Base-by-base conservation (phyloP, 108 stramenopile species). In the Nannochloropsis gaditana region DNA sequence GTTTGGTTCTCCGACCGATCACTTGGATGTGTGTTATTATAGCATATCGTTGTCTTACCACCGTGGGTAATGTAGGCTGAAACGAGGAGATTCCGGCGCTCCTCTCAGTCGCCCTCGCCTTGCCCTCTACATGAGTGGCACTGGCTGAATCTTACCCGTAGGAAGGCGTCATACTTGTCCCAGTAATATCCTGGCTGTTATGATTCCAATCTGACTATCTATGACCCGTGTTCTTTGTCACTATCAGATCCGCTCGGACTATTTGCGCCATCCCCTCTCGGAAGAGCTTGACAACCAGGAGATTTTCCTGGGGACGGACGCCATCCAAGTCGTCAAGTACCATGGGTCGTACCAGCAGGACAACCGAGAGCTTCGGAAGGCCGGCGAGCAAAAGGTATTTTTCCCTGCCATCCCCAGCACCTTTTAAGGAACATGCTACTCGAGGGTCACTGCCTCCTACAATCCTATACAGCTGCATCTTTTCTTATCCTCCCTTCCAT, bases 261-360 rank as follows among this genome's bases (percentile, higher is more conserved):
- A 80, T 21, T 85, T 91, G 5, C 84, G 82, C 5, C 87, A 90
- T 47, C 90, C 90, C 1, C 41, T 91, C 41, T 42, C 47, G 6
- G 44, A 43, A 21, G 89, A 91, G 59, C 45, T 91, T 45, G 59
- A 85, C 21, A 91, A 87, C 45, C 89, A 91, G 45, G 89, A 91
- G 81, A 90, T 91, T 6, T 89, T 87, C 11, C 84, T 91, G 87
- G 85, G 42, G 44, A 82, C 87, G 43, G 90, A 91, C 43, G 90
- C 90, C 11, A 87, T 90, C 84, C 89, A 88, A 84, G 85, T 91
- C 81, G 73, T 91, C 17, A 99, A 99, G 91, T 99, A 96, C 92
- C 97, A 98, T 87, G 98, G 98, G 21, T 96, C 95, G 84, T 99
- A 99, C 92, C 93, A 94, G 92, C 97, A 99, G 92, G 94, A 95